Percentiles rank a stretch among this genome's conserved stretches.
Evolutionary conservation across 1,284 basidiomycete genomes (phyloP).

Genomic region (Ustilago vetiveriae): DNA sequence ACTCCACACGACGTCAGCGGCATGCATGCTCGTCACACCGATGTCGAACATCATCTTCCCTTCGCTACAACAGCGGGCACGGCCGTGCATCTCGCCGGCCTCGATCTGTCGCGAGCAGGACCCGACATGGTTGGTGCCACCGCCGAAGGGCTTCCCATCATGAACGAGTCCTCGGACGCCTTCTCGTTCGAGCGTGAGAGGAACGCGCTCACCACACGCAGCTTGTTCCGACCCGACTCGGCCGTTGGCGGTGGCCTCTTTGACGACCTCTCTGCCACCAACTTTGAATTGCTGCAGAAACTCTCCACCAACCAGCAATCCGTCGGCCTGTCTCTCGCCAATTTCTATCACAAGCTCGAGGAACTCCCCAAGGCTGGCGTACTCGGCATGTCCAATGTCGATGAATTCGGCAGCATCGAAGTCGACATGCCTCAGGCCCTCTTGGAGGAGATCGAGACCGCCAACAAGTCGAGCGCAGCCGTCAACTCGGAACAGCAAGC

Average conservation of each 20-base stretch:
- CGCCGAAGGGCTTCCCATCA: constrained; percentile 2
- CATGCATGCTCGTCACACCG: constrained; percentile 5
- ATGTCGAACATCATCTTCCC: neutral
- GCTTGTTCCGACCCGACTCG: constrained; percentile 31
- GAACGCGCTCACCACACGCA: constrained; percentile 26
- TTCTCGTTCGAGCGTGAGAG: constrained; percentile 38
- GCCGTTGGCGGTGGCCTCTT: constrained; percentile 33
- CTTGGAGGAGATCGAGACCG: constrained; percentile 38
- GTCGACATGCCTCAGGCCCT: constrained; percentile 39
- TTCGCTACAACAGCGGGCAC: neutral
- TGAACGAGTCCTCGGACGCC: constrained; percentile 19
- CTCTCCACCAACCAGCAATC: constrained; percentile 35
- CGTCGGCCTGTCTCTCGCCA: constrained; percentile 27
- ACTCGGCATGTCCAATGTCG: constrained; percentile 19
- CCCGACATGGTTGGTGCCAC: constrained; percentile 8
- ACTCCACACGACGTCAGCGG: constrained; percentile 18
- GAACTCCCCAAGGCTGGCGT: constrained; percentile 57
- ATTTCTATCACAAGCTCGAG: constrained; percentile 56
- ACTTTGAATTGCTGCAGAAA: constrained; percentile 53
- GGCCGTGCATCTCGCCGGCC: neutral
- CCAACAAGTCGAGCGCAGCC: constrained; percentile 39
- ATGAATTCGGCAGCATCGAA: constrained; percentile 33
- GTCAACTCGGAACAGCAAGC: constrained; percentile 53
- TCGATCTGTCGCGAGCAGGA: constrained; percentile 10
- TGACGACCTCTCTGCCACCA: constrained; percentile 50